phyloP scores from a whole-genome alignment of 2,329 filamentous ascomycete species.

The Fusarium sp. region DNA sequence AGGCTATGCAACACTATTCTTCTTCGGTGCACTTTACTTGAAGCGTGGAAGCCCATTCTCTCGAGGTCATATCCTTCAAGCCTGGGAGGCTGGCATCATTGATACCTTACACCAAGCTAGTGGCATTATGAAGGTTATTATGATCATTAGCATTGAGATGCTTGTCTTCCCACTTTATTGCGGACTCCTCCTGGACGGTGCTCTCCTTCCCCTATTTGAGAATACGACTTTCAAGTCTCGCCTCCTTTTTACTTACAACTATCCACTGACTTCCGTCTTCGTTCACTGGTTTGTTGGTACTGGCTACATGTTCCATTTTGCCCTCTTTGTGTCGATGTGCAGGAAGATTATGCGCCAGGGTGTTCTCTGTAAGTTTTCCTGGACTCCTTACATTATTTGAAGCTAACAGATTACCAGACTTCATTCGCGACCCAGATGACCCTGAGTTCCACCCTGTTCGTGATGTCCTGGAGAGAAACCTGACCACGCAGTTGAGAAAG shows the following conservation, averaged over 20 bases:
- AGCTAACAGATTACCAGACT: constrained; percentile 67
- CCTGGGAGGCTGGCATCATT: constrained; percentile 81
- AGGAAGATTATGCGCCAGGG: constrained; percentile 96
- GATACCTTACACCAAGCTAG: constrained; percentile 92
- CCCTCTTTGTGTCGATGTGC: constrained; percentile 98
- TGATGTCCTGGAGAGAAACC: constrained; percentile 92
- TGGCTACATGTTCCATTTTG: constrained; percentile 99
- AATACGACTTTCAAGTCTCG: constrained; percentile 81
- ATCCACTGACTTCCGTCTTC: constrained; percentile 91
- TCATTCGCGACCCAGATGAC: constrained; percentile 97
- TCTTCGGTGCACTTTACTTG: constrained; percentile 83
- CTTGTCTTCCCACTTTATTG: constrained; percentile 96
- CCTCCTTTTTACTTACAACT: constrained; percentile 79
- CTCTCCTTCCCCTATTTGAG: constrained; percentile 89
- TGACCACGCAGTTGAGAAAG: constrained; percentile 93
- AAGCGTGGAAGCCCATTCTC: constrained; percentile 78
- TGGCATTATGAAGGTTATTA: constrained; percentile 95
- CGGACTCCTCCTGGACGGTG: constrained; percentile 87
- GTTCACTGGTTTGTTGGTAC: constrained; percentile 99
- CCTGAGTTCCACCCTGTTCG: constrained; percentile 98
- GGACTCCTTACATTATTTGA: neutral
- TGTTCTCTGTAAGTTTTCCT: constrained; percentile 79
- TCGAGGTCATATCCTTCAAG: constrained; percentile 64
- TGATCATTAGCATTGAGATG: constrained; percentile 99
- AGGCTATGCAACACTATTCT: constrained; percentile 82